Percentiles rank a stretch among this genome's conserved stretches.
Evolutionary conservation across 306 rosid genomes (phyloP).

Genomic region (Vicia villosa): DNA sequence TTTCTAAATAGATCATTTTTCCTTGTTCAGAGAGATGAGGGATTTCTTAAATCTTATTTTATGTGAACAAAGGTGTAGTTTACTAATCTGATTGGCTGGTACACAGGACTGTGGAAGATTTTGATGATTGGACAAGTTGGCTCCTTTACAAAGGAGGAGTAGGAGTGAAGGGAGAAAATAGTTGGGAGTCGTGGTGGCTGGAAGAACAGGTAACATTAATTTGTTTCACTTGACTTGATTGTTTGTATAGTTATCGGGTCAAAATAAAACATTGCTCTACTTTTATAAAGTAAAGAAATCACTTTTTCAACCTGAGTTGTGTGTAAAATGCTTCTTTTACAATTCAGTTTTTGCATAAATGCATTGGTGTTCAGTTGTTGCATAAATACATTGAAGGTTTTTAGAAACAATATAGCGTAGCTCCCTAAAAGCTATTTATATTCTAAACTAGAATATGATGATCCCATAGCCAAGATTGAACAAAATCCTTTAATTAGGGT

Average conservation of each 20-base stretch:
- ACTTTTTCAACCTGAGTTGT: neutral
- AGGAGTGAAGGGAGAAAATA: constrained; percentile 90
- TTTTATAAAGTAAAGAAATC: constrained; percentile 3
- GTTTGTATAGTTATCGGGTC: constrained; percentile 22
- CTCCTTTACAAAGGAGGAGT: constrained; percentile 98
- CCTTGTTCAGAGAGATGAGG: neutral
- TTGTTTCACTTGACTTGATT: constrained; percentile 28
- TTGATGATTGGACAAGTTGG: constrained; percentile 99
- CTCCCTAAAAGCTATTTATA: neutral
- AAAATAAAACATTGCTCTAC: constrained; percentile 4
- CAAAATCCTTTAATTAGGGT: neutral
- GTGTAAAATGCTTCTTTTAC: neutral
- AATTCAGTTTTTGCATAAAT: neutral
- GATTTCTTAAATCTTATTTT: constrained; percentile 9
- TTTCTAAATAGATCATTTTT: neutral
- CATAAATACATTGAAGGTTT: neutral
- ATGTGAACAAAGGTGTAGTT: neutral
- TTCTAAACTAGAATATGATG: neutral
- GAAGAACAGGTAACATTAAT: constrained; percentile 81
- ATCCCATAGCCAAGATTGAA: neutral
- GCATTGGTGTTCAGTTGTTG: neutral
- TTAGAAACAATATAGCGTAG: neutral
- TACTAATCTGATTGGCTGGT: constrained; percentile 33
- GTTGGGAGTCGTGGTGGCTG: constrained; percentile 99
- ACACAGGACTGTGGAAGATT: constrained; percentile 97